phyloP scores from a whole-genome alignment of 768 basidiomycete species.

The Scleroderma bovista region DNA sequence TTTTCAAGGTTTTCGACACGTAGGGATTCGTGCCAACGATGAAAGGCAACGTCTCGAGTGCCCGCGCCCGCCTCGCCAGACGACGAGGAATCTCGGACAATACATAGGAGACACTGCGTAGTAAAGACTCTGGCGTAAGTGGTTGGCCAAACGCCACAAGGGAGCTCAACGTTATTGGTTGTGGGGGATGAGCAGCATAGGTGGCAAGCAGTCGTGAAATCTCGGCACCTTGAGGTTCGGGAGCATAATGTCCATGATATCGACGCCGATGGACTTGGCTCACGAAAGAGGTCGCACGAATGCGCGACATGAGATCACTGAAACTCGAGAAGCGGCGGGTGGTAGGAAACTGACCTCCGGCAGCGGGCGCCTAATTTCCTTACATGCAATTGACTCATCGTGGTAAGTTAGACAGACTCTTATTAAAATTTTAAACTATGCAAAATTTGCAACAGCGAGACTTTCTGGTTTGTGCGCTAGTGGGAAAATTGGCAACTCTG shows the following conservation, averaged over 20 bases:
- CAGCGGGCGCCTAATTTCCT: too few species aligned
- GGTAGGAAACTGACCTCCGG: too few species aligned
- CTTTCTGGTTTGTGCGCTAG: too few species aligned
- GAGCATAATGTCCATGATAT: conserved; percentile 35
- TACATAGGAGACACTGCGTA: conserved; percentile 70
- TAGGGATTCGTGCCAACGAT: conserved; percentile 89
- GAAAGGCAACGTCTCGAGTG: conserved; percentile 73
- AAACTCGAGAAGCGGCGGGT: too few species aligned
- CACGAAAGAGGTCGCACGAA: neutral
- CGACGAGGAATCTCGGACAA: conserved; percentile 74
- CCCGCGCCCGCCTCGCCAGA: conserved; percentile 67
- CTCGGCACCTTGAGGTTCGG: conserved; percentile 46
- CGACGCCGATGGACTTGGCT: conserved; percentile 7
- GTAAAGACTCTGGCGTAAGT: conserved; percentile 60
- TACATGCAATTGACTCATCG: too few species aligned
- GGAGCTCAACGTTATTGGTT: conserved; percentile 65
- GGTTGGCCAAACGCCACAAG: conserved; percentile 75
- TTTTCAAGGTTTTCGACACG: conserved; percentile 62
- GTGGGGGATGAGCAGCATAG: conserved; percentile 58
- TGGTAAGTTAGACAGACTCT: too few species aligned
- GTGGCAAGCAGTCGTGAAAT: conserved; percentile 55
- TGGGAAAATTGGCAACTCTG: too few species aligned
- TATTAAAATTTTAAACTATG: too few species aligned
- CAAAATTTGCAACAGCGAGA: too few species aligned
- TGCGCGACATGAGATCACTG: neutral